Evolutionary conservation across 805 yeast genomes (phyloP).

Genomic region (Nakazawaea holstii): DNA sequence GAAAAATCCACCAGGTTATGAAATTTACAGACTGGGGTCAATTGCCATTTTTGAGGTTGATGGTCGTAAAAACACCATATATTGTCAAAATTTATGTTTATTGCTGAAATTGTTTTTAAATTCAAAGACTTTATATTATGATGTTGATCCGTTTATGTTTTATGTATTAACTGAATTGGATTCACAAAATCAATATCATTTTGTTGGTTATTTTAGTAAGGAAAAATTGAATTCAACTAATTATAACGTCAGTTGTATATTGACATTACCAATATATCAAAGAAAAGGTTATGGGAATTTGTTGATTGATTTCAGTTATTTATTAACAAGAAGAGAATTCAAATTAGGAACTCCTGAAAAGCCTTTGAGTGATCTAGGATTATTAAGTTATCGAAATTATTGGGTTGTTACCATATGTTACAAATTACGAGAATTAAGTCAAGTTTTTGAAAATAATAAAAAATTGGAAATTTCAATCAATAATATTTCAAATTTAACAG

Average conservation of each 20-base stretch:
- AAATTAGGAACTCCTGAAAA: slow-evolving; percentile 92
- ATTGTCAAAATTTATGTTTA: slow-evolving; percentile 86
- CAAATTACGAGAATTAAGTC: slow-evolving; percentile 26
- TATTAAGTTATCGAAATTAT: slow-evolving; percentile 77
- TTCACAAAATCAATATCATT: slow-evolving; percentile 47
- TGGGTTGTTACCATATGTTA: slow-evolving; percentile 71
- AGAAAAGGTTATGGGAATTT: slow-evolving; percentile 86
- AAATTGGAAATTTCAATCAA: slow-evolving; percentile 42
- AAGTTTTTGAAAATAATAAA: background rate
- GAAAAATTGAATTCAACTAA: slow-evolving; percentile 71
- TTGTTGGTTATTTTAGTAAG: slow-evolving; percentile 93
- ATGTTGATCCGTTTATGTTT: slow-evolving; percentile 92
- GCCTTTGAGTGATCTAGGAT: slow-evolving; percentile 83
- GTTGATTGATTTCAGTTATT: slow-evolving; percentile 83
- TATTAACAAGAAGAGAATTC: slow-evolving; percentile 68
- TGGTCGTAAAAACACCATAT: slow-evolving; percentile 75
- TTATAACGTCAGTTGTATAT: slow-evolving; percentile 84
- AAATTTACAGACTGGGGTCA: slow-evolving; percentile 69
- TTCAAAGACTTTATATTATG: slow-evolving; percentile 88
- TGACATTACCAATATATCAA: slow-evolving; percentile 85
- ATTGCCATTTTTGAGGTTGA: slow-evolving; percentile 87
- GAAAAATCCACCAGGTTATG: slow-evolving; percentile 84
- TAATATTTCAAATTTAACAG: slow-evolving; percentile 63
- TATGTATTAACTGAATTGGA: slow-evolving; percentile 76
- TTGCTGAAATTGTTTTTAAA: slow-evolving; percentile 85